Conservation (phyloP, 2,329 filamentous ascomycete genomes). For the Pseudopithomyces chartarum region DNA sequence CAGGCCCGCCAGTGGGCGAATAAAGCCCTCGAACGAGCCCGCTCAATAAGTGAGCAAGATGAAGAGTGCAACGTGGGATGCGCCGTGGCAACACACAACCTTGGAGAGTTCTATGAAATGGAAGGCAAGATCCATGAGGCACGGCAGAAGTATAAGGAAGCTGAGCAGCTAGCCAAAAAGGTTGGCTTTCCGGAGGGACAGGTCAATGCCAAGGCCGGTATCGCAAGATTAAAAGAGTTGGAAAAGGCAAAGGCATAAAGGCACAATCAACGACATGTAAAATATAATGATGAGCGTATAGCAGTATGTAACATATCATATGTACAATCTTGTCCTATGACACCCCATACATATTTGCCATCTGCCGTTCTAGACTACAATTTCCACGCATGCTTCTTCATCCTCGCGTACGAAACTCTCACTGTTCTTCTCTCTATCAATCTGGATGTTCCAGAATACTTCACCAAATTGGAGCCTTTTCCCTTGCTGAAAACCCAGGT, state of each 20-base stretch:
- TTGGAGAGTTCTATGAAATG: conserved; percentile 83
- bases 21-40: conserved; percentile 73
- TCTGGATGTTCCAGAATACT: too few relatives aligned
- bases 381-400: too few relatives aligned
- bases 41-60: conserved; percentile 68
- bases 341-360: not conserved
- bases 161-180: conserved; percentile 61
- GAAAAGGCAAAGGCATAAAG: conserved; percentile 18
- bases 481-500: too few relatives aligned
- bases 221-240: conserved; percentile 42
- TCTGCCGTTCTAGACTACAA: too few relatives aligned
- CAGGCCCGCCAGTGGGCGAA: conserved; percentile 78
- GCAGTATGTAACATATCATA: not conserved
- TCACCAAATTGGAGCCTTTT: too few relatives aligned
- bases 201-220: conserved; percentile 46
- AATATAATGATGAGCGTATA: not conserved
- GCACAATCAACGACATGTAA: not conserved
- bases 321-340: not conserved
- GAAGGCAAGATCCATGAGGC: conserved; percentile 69
- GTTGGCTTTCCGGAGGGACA: conserved; percentile 55
- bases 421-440: too few relatives aligned
- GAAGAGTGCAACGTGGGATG: conserved; percentile 85
- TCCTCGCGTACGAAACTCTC: too few relatives aligned
- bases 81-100: conserved; percentile 81
- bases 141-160: conserved; percentile 69